phyloP scores from a whole-genome alignment of 129 eudicot genomes.

The Saposhnikovia divaricata region DNA sequence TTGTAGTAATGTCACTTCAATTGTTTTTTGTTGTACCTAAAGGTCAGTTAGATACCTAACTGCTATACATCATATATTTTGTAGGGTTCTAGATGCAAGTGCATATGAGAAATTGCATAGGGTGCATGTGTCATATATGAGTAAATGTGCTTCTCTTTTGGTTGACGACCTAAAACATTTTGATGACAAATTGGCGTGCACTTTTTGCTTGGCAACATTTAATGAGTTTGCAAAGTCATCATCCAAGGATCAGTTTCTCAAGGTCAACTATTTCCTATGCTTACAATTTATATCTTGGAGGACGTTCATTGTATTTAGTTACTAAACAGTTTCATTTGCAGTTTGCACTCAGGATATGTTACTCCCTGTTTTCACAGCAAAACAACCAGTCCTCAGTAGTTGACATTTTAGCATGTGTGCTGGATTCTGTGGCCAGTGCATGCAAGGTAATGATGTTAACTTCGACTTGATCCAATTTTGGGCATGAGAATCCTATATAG shows the following conservation, averaged over 20 bases:
- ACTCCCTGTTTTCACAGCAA: slow-evolving; percentile 39
- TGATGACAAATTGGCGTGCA: slow-evolving; percentile 25
- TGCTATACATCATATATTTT: slow-evolving; percentile 6
- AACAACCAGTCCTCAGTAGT: slow-evolving; percentile 20
- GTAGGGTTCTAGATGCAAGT: slow-evolving; percentile 53
- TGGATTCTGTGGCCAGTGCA: slow-evolving; percentile 41
- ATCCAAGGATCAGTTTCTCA: slow-evolving; percentile 40
- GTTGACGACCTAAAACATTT: slow-evolving; percentile 36
- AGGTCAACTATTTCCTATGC: slow-evolving; percentile 37
- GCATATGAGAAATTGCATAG: slow-evolving; percentile 48
- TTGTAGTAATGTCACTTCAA: neutral
- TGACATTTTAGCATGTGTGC: slow-evolving; percentile 33
- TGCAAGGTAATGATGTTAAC: slow-evolving; percentile 42
- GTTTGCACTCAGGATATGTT: slow-evolving; percentile 60
- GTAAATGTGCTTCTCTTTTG: slow-evolving; percentile 41
- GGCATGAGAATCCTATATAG: neutral
- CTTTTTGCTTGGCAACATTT: slow-evolving; percentile 40
- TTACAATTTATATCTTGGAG: neutral
- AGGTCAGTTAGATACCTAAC: neutral
- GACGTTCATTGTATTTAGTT: neutral
- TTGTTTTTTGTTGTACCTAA: neutral
- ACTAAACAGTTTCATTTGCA: slow-evolving; percentile 18
- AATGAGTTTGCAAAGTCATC: slow-evolving; percentile 39
- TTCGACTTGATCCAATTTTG: neutral
- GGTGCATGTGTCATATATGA: slow-evolving; percentile 43